Evolutionary conservation across 2,329 filamentous ascomycete genomes (phyloP), one percentile per base, ranked within the genome.

Genomic region (Pseudogymnoascus sp.): DNA sequence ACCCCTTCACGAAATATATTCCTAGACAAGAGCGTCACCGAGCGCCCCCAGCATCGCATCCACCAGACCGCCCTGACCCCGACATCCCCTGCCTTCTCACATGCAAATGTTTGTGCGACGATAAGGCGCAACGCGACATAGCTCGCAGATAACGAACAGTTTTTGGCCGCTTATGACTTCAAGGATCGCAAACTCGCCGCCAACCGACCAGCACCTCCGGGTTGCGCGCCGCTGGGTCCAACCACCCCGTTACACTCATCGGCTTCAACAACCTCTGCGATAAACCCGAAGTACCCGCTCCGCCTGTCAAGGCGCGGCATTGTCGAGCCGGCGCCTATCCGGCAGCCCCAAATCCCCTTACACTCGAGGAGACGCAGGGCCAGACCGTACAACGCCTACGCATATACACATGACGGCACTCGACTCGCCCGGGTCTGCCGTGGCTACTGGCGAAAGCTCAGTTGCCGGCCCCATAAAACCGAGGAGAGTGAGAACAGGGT

Each of bases 401-500:
- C 29, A 55, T 33, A 55, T 55, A 62, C 67, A 66, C 64, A 73
- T 72, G 71, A 64, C 69, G 27, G 68, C 65, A 31, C 64, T 63
- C 59, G 68, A 68, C 41, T 64, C 15, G 17, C 60, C 60, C 41
- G 36, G 36, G n/a, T 63, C 48, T n/a, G 59, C 17, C 42, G 48
- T 51, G 44, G 61, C 60, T 58, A 51, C 55, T 38, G 63, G 65
- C 25, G 63, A 61, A 58, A 60, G 63, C 44, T 66, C 63, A 35
- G 68, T 66, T 10, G 48, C 63, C 10, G 66, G 64, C 58, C 65
- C 66, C 29, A 72, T 60, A 61, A 93, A 92, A 74, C 86, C 91
- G n/a, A 93, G 88, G 76, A 82, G 92, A 66, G 91, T 95, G 15
- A 86, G 93, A 55, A 97, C 92, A 2, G 92, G 92, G 38, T 97